phyloP scores from a whole-genome alignment of 1,139 yeast genomes.

The Starmera stellimalicola region DNA sequence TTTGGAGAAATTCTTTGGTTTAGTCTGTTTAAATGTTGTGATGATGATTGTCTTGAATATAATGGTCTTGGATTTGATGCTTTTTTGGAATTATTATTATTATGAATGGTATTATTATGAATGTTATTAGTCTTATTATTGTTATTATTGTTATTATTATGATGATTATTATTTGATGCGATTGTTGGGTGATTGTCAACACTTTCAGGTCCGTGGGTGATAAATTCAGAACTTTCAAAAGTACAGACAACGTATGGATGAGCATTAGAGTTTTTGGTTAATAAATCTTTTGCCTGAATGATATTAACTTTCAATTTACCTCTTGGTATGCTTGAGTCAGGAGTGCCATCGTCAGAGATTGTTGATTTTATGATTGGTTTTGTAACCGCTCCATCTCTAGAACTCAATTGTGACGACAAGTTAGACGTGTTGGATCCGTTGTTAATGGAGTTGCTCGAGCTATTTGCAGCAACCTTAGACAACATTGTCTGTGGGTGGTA shows the following conservation, averaged over 20 bases:
- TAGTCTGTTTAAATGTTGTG: slow-evolving; percentile 43
- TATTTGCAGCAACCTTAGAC: slow-evolving; percentile 18
- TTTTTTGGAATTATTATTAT: slow-evolving; percentile 11
- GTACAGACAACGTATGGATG: slow-evolving; percentile 91
- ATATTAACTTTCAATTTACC: slow-evolving; percentile 80
- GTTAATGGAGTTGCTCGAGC: slow-evolving; percentile 10
- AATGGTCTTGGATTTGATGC: slow-evolving; percentile 31
- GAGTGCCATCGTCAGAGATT: slow-evolving; percentile 2
- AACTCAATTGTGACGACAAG: slow-evolving; percentile 10
- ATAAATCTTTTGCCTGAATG: slow-evolving; percentile 65
- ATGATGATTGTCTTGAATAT: slow-evolving; percentile 58
- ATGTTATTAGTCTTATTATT: slow-evolving; percentile 12
- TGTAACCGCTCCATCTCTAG: slow-evolving; percentile 9
- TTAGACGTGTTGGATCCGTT: slow-evolving; percentile 8
- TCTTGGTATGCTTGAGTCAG: slow-evolving; percentile 42
- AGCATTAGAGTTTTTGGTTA: slow-evolving; percentile 41
- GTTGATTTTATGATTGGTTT: slow-evolving; percentile 15
- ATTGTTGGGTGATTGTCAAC: slow-evolving; percentile 30
- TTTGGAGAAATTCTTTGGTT: slow-evolving; percentile 8
- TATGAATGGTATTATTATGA: not conserved
- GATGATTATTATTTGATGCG: slow-evolving; percentile 5
- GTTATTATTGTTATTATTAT: slow-evolving; percentile 3
- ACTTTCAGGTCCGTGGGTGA: slow-evolving; percentile 72
- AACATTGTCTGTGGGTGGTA: slow-evolving; percentile 24
- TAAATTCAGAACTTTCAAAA: slow-evolving; percentile 85